A percentile compares a stretch with the other conserved stretches of the same genome.
Evolutionary conservation across 495 filamentous ascomycete genomes (phyloP).

Genomic region (Xylaria nigripes): DNA sequence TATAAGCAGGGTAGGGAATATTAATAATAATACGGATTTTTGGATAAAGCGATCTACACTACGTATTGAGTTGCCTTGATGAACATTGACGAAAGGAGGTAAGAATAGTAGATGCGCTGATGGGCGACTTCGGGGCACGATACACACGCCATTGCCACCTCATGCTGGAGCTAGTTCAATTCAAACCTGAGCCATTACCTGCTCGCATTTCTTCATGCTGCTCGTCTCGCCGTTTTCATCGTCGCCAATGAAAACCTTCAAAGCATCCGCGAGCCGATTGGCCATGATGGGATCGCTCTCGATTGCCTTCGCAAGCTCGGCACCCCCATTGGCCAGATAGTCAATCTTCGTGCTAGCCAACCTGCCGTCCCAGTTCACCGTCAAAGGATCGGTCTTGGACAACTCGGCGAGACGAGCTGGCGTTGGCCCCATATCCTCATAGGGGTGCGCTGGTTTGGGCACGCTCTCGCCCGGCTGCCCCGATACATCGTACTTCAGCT

Average conservation of each 20-base stretch:
- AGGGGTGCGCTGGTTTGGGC: conserved; percentile 19
- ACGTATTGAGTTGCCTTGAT: not conserved
- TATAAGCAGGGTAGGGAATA: not conserved
- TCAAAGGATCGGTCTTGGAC: conserved; percentile 18
- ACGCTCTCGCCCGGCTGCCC: conserved; percentile 11
- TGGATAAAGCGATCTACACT: not conserved
- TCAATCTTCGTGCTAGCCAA: conserved; percentile 21
- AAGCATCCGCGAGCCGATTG: conserved; percentile 13
- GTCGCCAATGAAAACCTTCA: conserved; percentile 20
- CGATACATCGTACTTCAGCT: conserved; percentile 16
- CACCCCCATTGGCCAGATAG: conserved; percentile 24
- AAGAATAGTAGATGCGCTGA: not conserved
- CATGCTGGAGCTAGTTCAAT: not conserved
- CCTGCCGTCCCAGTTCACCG: conserved; percentile 15
- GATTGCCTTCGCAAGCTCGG: conserved; percentile 22
- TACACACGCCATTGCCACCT: not conserved
- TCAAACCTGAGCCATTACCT: conserved; percentile 10
- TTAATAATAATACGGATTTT: not conserved
- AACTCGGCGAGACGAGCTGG: conserved; percentile 17
- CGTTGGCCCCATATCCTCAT: conserved; percentile 13
- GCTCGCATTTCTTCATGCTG: conserved; percentile 24
- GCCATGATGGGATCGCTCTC: conserved; percentile 12
- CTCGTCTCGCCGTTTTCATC: conserved; percentile 19
- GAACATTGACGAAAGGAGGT: not conserved
- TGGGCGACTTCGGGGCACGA: too few relatives aligned